Percentiles rank a stretch among this genome's conserved stretches.
Evolutionary conservation across 1,139 yeast species (phyloP).

Genomic region (Spathaspora sp.): DNA sequence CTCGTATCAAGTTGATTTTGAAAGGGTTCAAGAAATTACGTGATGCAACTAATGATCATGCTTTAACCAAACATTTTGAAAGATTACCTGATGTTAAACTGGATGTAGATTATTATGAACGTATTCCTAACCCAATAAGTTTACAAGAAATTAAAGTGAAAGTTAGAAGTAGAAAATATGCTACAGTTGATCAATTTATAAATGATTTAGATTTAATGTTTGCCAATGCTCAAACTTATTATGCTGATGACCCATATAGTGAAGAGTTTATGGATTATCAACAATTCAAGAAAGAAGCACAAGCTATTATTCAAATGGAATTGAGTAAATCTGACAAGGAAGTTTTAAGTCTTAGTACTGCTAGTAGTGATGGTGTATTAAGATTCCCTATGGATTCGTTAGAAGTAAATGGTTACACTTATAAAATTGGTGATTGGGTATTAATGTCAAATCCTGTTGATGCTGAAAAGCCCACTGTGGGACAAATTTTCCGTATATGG

Average conservation of each 20-base stretch:
- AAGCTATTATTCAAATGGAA: constrained; percentile 64
- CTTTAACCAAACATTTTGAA: constrained; percentile 66
- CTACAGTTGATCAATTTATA: constrained; percentile 71
- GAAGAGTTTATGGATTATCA: constrained; percentile 50
- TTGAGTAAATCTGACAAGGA: constrained; percentile 80
- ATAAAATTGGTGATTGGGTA: constrained; percentile 95
- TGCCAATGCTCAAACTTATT: constrained; percentile 67
- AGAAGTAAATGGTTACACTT: constrained; percentile 67
- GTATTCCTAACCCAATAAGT: constrained; percentile 70
- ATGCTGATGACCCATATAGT: constrained; percentile 55
- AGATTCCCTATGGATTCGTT: constrained; percentile 79
- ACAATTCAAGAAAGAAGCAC: constrained; percentile 58
- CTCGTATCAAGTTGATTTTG: constrained; percentile 82
- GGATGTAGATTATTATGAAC: constrained; percentile 66
- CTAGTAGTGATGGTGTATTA: constrained; percentile 52
- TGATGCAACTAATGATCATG: constrained; percentile 48
- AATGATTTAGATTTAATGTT: constrained; percentile 76
- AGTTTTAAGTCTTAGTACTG: constrained; percentile 66
- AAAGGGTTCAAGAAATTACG: constrained; percentile 76
- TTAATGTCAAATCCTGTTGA: constrained; percentile 84
- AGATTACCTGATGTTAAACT: constrained; percentile 73
- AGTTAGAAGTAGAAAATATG: constrained; percentile 83
- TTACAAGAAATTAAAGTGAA: constrained; percentile 79
- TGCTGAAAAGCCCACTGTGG: constrained; percentile 84
- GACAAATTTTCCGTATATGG: constrained; percentile 94